Conservation (phyloP, 2,329 filamentous ascomycete genomes). For the Pseudocercospora fuligena region DNA sequence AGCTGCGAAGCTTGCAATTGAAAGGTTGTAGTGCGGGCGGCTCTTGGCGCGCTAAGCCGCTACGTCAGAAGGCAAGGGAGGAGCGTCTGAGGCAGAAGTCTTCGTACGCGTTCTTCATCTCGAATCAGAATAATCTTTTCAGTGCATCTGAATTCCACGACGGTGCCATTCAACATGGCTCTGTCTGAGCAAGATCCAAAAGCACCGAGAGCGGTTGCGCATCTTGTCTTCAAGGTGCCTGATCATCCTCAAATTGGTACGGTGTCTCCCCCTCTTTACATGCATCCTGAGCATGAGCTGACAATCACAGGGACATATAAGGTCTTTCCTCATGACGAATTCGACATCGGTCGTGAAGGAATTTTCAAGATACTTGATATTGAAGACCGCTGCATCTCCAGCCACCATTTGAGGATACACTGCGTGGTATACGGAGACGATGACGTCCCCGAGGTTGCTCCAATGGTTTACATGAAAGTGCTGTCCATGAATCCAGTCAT, state of each 20-base stretch:
- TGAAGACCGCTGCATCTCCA: conserved; percentile 47
- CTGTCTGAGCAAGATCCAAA: neutral
- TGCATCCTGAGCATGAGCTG: neutral
- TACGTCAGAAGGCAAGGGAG: conserved; percentile 11
- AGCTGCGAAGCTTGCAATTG: conserved; percentile 18
- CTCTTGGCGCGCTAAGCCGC: conserved; percentile 17
- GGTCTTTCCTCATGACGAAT: conserved; percentile 28
- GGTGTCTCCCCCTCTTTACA: neutral
- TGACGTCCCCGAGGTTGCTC: conserved; percentile 41
- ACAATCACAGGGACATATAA: neutral
- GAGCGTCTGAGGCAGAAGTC: neutral
- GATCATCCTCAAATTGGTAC: neutral
- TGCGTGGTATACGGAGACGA: conserved; percentile 53
- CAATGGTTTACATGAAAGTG: conserved; percentile 54
- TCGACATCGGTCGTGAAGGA: conserved; percentile 39
- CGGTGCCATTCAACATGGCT: conserved; percentile 31
- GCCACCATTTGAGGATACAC: conserved; percentile 52
- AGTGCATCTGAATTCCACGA: neutral
- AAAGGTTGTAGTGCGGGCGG: conserved; percentile 23
- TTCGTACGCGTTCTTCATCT: conserved; percentile 1
- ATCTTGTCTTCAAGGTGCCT: conserved; percentile 16
- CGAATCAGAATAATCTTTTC: neutral
- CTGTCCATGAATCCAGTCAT: conserved; percentile 51
- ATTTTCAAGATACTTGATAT: conserved; percentile 32
- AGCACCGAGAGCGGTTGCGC: conserved; percentile 10